A percentile compares a stretch with the other conserved stretches of the same genome.
Conservation (phyloP, 1,284 basidiomycete species). For the Apiotrichum mycotoxinovorans region DNA sequence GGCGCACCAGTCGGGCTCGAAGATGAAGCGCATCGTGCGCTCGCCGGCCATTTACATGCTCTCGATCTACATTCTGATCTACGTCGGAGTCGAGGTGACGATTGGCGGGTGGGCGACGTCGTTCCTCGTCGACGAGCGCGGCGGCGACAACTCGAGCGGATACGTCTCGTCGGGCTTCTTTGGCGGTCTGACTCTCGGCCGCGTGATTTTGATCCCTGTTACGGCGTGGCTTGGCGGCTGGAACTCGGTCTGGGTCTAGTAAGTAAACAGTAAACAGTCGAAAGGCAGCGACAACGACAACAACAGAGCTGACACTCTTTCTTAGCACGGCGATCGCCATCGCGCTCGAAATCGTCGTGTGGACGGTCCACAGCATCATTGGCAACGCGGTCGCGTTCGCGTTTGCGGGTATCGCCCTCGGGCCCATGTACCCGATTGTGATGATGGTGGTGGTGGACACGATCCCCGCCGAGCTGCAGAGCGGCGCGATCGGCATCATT, state of each 20-base stretch:
- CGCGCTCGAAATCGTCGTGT: conserved; percentile 59
- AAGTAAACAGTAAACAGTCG: conserved; percentile 4
- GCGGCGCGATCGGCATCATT: conserved; percentile 62
- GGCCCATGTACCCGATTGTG: conserved; percentile 65
- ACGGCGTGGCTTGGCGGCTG: conserved; percentile 37
- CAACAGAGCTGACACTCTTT: not conserved
- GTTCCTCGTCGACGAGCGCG: conserved; percentile 40
- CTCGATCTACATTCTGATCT: conserved; percentile 39
- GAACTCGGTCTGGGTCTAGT: conserved; percentile 42
- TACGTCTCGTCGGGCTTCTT: conserved; percentile 47
- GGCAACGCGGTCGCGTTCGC: conserved; percentile 61
- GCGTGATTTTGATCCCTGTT: conserved; percentile 42
- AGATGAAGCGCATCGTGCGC: conserved; percentile 41
- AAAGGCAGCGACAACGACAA: not conserved
- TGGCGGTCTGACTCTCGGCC: conserved; percentile 41
- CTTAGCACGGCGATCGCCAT: conserved; percentile 27
- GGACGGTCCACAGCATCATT: conserved; percentile 61
- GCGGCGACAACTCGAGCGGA: conserved; percentile 35
- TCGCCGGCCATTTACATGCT: conserved; percentile 34
- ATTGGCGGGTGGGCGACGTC: conserved; percentile 46
- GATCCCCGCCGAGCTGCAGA: conserved; percentile 62
- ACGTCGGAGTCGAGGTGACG: conserved; percentile 44
- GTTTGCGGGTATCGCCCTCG: conserved; percentile 55
- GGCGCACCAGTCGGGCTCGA: conserved; percentile 18
- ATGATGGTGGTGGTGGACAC: conserved; percentile 48